phyloP scores from a whole-genome alignment of 2,329 filamentous ascomycete species.

The Cladophialophora carrionii region DNA sequence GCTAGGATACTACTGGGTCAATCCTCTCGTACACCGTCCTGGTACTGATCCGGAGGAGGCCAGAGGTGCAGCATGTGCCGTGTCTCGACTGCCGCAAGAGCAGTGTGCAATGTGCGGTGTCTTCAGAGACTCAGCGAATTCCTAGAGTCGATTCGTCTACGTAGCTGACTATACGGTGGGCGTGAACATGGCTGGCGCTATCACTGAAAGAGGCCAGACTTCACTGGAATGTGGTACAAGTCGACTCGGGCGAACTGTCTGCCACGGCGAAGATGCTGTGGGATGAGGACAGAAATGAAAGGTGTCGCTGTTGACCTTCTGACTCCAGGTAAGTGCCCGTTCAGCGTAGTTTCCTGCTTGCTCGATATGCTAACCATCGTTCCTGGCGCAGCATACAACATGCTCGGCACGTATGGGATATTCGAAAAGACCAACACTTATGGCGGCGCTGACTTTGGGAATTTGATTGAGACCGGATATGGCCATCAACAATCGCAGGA shows the following conservation, averaged over 20 bases:
- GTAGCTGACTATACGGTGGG: constrained; percentile 25
- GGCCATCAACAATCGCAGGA: constrained; percentile 21
- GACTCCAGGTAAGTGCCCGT: constrained; percentile 10
- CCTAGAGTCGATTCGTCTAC: constrained; percentile 21
- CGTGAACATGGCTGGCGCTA: constrained; percentile 23
- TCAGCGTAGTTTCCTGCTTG: background rate
- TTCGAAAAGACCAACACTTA: constrained; percentile 25
- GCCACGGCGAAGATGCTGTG: constrained; percentile 23
- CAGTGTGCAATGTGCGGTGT: constrained; percentile 24
- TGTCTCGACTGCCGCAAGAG: constrained; percentile 19
- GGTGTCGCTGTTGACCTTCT: constrained; percentile 19
- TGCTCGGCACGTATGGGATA: constrained; percentile 25
- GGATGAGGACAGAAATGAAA: constrained; percentile 22
- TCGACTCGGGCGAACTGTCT: constrained; percentile 20
- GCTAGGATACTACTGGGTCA: constrained; percentile 27
- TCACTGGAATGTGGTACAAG: constrained; percentile 20
- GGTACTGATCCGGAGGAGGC: constrained; percentile 22
- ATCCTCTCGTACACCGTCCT: constrained; percentile 21
- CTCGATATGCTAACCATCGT: background rate
- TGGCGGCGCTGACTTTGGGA: constrained; percentile 23
- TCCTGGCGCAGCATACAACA: constrained; percentile 15
- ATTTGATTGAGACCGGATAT: constrained; percentile 20
- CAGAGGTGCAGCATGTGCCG: constrained; percentile 26
- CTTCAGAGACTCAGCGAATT: constrained; percentile 14
- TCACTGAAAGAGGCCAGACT: constrained; percentile 13